Base-by-base conservation (phyloP, 768 basidiomycete species). In the Crassisporium funariophilum region DNA sequence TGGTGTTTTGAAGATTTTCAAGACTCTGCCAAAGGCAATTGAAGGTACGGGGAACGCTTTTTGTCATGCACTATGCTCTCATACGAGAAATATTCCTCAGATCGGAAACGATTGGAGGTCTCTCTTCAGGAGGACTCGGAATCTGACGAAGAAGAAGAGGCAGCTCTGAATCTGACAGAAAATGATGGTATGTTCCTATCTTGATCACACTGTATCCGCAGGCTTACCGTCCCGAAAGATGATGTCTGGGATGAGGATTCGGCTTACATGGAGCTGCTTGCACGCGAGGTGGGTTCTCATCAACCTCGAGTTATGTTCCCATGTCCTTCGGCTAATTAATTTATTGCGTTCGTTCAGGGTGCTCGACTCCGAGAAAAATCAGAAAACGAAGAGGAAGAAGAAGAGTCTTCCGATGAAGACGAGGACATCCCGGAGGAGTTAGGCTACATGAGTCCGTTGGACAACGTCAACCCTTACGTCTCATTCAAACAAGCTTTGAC, bases 231-330 rank as follows among this genome's bases (percentile, higher is more conserved):
- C 37, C 50, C 55, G 49, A 44, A 50, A 84, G 91, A 89, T 61
- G 92, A 95, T 63, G 89, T 93, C 12, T 92, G 87, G 84, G 91
- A 94, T 58, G 86, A 89, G 48, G 89, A 92, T 56, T 91, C 90
- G 6, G 88, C 86, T 5, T 95, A 93, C 61, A 74, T 92, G 35
- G 91, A 94, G 63, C 71, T 91, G 76, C 78, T 95, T 24, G 91
- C 90, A 5, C 81, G 82, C 55, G 87, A 93, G 77, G 89, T 88
- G 62, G 35, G 67, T 38, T 29, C 40, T 40, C 24, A 25, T 36
- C 41, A 24, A 4, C 39, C 3, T 15, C n/a, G 17, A 31, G 4
- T 41, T 33, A 20, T 51, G 49, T 16, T 47, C 44, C 41, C 47
- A 60, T 27, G 65, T 44, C 5, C 29, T n/a, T 31, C 11, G 2